These are phyloP conservation scores for Leersia perrieri DNA, from an alignment of 176 grass and related monocot genomes.

Conservation along the genomic window DNA sequence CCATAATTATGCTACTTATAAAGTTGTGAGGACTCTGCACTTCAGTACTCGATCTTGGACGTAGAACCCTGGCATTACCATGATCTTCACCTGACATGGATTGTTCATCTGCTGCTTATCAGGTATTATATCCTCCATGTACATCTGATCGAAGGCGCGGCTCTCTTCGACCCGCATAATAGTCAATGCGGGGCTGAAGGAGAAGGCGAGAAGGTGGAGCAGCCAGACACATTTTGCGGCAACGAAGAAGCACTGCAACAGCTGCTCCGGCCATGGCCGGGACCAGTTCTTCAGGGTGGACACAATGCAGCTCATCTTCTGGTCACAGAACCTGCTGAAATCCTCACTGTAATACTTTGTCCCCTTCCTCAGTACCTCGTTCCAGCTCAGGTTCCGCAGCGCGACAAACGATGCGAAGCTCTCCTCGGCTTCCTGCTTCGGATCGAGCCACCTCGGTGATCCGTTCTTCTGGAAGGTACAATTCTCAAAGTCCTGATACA, in stretches of 20 bases:
- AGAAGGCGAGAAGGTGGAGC: conserved; percentile 82
- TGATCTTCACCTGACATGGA: conserved; percentile 57
- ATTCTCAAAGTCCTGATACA: conserved; percentile 93
- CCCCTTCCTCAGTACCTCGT: conserved; percentile 85
- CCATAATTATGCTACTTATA: conserved; percentile 23
- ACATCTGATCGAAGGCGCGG: conserved; percentile 55
- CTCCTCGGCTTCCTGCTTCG: conserved; percentile 40
- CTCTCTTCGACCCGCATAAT: conserved; percentile 58
- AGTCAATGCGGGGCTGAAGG: conserved; percentile 59
- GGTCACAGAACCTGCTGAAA: conserved; percentile 81
- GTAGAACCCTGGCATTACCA: conserved; percentile 90
- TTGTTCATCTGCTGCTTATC: conserved; percentile 41
- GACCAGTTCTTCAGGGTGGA: conserved; percentile 63
- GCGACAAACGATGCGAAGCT: conserved; percentile 70
- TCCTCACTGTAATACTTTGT: conserved; percentile 83
- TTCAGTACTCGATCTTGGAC: conserved; percentile 76
- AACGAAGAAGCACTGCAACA: conserved; percentile 87
- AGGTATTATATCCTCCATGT: conserved; percentile 74
- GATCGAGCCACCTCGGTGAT: conserved; percentile 56
- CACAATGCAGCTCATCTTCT: conserved; percentile 79
- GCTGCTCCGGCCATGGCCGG: conserved; percentile 78
- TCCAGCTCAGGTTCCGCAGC: conserved; percentile 85
- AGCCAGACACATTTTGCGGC: conserved; percentile 84
- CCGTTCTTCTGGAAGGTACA: conserved; percentile 60
- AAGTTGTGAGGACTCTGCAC: conserved; percentile 63